phyloP scores from a whole-genome alignment of 441 rosid species.

The Theobroma grandiflorum region DNA sequence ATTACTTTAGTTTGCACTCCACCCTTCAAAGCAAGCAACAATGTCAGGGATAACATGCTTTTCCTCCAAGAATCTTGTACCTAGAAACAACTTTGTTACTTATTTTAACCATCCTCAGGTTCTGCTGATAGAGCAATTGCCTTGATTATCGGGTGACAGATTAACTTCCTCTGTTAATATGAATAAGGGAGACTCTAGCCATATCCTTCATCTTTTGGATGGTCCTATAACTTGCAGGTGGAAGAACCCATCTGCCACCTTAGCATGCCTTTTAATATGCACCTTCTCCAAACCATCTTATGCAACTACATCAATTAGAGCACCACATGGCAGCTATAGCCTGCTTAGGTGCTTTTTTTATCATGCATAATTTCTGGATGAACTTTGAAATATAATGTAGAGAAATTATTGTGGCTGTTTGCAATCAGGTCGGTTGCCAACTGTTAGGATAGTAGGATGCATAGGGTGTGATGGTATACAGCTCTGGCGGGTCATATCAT shows the following conservation, averaged over 20 bases:
- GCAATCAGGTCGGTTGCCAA: slow-evolving; percentile 12
- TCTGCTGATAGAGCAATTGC: not conserved
- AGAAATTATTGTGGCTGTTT: slow-evolving; percentile 23
- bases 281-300: not conserved
- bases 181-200: slow-evolving; percentile 15
- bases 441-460: not conserved
- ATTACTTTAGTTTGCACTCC: not conserved
- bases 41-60: not conserved
- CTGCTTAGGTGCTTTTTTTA: slow-evolving; percentile 22
- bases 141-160: not conserved
- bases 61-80: slow-evolving; percentile 5
- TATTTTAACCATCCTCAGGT: not conserved
- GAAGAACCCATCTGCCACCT: slow-evolving; percentile 15
- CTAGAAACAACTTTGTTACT: not conserved
- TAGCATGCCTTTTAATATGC: slow-evolving; percentile 2
- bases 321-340: slow-evolving; percentile 12
- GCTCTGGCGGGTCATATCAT: slow-evolving; percentile 13
- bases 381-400: slow-evolving; percentile 26
- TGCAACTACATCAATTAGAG: slow-evolving; percentile 15
- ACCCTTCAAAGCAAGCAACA: slow-evolving; percentile 10
- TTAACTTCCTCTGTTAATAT: slow-evolving; percentile 21
- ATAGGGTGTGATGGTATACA: not conserved
- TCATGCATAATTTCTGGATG: slow-evolving; percentile 15
- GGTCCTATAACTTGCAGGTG: slow-evolving; percentile 14
- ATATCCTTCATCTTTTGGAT: not conserved